Conservation (phyloP, 2,329 filamentous ascomycete species). For the Colletotrichum sp. region DNA sequence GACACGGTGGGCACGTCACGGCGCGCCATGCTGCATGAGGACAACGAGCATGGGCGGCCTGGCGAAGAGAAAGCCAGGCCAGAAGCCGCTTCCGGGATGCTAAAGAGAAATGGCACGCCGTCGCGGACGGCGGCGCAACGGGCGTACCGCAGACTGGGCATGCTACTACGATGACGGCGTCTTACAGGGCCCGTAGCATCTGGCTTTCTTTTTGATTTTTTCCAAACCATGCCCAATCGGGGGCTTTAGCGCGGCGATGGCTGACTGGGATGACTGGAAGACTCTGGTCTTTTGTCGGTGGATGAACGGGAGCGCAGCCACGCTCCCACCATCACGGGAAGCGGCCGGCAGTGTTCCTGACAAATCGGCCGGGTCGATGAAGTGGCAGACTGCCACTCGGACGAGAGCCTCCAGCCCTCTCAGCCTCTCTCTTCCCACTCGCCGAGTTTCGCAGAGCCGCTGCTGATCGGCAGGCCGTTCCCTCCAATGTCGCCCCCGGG, state of each 20-base stretch:
- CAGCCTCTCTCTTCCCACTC: background rate
- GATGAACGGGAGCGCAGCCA: background rate
- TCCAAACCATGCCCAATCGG: conserved; percentile 9
- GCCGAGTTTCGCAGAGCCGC: conserved; percentile 11
- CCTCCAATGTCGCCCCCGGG: background rate
- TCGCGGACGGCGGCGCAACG: conserved; percentile 15
- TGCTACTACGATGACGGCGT: conserved; percentile 9
- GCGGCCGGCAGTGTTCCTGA: background rate
- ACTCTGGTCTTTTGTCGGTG: background rate
- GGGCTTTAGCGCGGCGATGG: background rate
- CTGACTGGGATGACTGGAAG: background rate
- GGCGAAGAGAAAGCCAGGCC: background rate
- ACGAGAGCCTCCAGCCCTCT: background rate
- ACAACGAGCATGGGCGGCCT: background rate
- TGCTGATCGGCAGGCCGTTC: conserved; percentile 10
- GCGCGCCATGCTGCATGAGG: conserved; percentile 13
- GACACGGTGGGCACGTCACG: conserved; percentile 5
- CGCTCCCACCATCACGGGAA: background rate
- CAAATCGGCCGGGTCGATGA: background rate
- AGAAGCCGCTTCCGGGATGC: conserved; percentile 16
- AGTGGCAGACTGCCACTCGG: conserved; percentile 3
- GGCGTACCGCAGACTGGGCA: conserved; percentile 5
- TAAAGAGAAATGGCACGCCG: background rate
- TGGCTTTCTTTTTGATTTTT: background rate
- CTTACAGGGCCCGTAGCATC: background rate